Evolutionary conservation across 345 rosid genomes (phyloP).

Genomic region (Populus euphratica): DNA sequence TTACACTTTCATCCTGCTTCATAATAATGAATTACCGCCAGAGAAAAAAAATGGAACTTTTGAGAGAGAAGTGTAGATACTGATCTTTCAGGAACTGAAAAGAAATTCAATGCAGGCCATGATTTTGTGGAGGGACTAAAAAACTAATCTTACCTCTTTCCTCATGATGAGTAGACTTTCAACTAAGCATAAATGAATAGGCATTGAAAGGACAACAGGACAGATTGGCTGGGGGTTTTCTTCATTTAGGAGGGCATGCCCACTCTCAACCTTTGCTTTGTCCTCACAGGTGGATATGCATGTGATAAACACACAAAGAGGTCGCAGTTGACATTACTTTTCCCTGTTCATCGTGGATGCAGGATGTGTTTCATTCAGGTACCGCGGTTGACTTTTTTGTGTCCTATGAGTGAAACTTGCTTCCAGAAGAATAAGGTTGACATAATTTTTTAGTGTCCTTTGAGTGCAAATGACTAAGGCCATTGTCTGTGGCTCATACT

Average conservation of each 20-base stretch:
- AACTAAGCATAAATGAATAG: conserved; percentile 22
- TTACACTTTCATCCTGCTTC: conserved; percentile 3
- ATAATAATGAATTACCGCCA: not conserved
- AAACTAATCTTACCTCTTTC: not conserved
- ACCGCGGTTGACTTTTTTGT: conserved; percentile 1
- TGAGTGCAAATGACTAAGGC: not conserved
- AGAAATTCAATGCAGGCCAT: conserved; percentile 12
- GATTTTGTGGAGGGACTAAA: conserved; percentile 13
- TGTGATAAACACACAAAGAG: not conserved
- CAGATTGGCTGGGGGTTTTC: not conserved
- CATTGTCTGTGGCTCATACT: not conserved
- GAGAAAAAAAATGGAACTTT: not conserved
- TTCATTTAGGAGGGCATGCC: not conserved
- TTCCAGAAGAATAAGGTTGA: not conserved
- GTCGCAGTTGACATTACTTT: not conserved
- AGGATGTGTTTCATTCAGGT: not conserved
- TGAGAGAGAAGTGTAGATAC: not conserved
- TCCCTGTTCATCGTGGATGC: not conserved
- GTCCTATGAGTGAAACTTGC: not conserved
- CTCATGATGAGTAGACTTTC: conserved; percentile 28
- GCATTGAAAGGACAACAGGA: not conserved
- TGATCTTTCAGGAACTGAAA: conserved; percentile 1
- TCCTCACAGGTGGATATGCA: not conserved
- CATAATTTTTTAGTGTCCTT: not conserved
- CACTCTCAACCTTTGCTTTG: not conserved